Evolutionary conservation across 2,329 filamentous ascomycete genomes (phyloP).

Genomic region (Parafenestella ontariensis): DNA sequence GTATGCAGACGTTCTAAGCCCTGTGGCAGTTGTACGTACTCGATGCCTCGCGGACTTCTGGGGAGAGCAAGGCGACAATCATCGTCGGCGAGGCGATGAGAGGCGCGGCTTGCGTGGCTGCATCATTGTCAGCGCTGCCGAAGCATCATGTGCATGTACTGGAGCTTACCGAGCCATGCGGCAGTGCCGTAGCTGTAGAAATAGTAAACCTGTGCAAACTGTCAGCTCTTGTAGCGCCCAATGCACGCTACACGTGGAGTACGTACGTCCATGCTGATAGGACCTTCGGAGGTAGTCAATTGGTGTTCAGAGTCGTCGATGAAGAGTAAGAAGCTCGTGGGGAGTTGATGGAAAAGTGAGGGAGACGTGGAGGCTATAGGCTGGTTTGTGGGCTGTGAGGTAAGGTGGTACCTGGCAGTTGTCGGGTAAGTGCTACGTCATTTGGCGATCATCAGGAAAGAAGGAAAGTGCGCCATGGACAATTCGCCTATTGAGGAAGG

Average conservation of each 20-base stretch:
- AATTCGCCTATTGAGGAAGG: conserved; percentile 4
- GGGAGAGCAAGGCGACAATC: conserved; percentile 65
- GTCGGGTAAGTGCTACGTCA: conserved; percentile 10
- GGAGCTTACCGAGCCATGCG: conserved; percentile 48
- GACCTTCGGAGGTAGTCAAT: neutral
- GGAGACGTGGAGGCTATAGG: neutral
- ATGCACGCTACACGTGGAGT: neutral
- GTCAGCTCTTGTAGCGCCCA: conserved; percentile 19
- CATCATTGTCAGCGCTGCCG: conserved; percentile 12
- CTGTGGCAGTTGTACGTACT: conserved; percentile 49
- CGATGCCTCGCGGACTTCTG: conserved; percentile 63
- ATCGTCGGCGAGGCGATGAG: conserved; percentile 67
- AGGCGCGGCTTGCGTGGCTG: conserved; percentile 56
- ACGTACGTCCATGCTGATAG: conserved; percentile 12
- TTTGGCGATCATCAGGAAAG: conserved; percentile 5
- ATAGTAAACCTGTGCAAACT: conserved; percentile 48
- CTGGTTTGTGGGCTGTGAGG: conserved; percentile 1
- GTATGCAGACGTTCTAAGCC: no score
- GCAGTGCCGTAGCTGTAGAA: conserved; percentile 54
- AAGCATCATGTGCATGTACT: no score
- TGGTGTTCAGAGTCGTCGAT: neutral
- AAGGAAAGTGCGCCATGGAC: neutral
- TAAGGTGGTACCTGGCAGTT: conserved; percentile 11
- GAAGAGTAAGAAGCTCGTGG: neutral
- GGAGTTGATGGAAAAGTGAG: neutral